Evolutionary conservation across 345 rosid genomes (phyloP), one percentile per base, ranked within the genome.

Genomic region (Reutealis trisperma): DNA sequence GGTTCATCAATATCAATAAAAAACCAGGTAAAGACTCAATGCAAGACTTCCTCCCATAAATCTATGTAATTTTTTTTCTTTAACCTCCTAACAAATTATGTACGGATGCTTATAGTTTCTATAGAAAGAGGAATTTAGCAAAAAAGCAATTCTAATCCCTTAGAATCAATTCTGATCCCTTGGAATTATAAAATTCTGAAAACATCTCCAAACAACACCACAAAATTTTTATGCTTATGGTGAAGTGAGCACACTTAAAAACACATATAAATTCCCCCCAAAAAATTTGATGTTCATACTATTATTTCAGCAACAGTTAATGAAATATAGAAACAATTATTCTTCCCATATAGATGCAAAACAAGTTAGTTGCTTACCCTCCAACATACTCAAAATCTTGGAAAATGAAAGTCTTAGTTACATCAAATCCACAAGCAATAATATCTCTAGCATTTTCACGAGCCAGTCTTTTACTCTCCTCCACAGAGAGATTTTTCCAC

Each of bases 361-460:
- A 67, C 18, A 34, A 34, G 37, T 45, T 5, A 58, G 83, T 47
- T 15, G 85, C 92, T 80, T 75, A 95, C 97, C 97, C 94, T 69
- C 97, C 98, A 78, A 93, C 92, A 84, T 88, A 96, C 80, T 92
- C 93, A 41, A 95, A 93, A 78, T 95, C 92, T 0, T 93, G 90
- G 89, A 96, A 96, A 84, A 96, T 92, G 80, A 96, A 96, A 12
- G 98, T 93, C 81, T 78, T 91, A 1, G 90, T 83, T 70, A 95
- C 60, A 68, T 96, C 99, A 55, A 95, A 96, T 16, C 96, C 99
- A 80, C 99, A 93, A 49, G 99, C 97, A 82, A 96, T 96, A 4
- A 96, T 93, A 81, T 96, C 97, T 80, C 92, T 93, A 0, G 98
- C 98, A 82, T 96, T 93, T 83, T 93, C 98, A 67, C 97, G 83